A percentile compares a stretch with the other conserved stretches of the same genome.
These are phyloP conservation scores for Marsdenia floribunda DNA, from an alignment of 257 asterid species.

Conservation along the genomic window DNA sequence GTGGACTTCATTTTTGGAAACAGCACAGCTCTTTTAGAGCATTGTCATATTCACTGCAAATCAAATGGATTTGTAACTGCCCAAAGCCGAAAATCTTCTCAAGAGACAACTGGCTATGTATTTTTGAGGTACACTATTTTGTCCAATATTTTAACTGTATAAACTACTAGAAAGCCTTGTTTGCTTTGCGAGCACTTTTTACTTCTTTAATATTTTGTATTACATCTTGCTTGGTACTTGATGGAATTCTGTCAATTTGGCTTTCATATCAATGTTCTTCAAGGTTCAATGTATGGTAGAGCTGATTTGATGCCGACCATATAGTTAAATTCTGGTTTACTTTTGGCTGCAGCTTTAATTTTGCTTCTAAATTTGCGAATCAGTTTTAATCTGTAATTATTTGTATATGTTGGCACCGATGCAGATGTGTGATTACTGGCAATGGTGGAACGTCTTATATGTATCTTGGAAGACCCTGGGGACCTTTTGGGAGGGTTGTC, in stretches of 20 bases:
- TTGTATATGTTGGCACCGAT: constrained; percentile 8
- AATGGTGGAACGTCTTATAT: constrained; percentile 56
- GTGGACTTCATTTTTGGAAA: constrained; percentile 97
- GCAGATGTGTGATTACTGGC: constrained; percentile 94
- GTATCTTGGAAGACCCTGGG: constrained; percentile 96
- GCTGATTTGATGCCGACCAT: neutral
- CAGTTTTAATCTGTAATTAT: neutral
- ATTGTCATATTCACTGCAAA: constrained; percentile 95
- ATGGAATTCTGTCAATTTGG: neutral
- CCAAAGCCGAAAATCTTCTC: constrained; percentile 91
- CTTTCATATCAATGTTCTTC: neutral
- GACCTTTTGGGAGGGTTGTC: constrained; percentile 95
- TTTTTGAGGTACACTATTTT: constrained; percentile 59
- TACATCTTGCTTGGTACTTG: neutral
- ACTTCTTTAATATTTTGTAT: neutral
- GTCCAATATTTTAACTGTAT: neutral
- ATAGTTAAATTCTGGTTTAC: neutral
- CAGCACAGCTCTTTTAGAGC: constrained; percentile 95
- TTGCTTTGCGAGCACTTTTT: neutral
- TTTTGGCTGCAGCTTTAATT: constrained; percentile 1
- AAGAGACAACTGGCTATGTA: constrained; percentile 88
- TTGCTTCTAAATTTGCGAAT: neutral
- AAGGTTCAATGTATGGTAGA: neutral
- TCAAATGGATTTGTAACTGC: constrained; percentile 78
- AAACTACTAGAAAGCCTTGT: neutral